Base-by-base conservation (phyloP, 441 rosid species). In the Pelargonium myrrhifolium region DNA sequence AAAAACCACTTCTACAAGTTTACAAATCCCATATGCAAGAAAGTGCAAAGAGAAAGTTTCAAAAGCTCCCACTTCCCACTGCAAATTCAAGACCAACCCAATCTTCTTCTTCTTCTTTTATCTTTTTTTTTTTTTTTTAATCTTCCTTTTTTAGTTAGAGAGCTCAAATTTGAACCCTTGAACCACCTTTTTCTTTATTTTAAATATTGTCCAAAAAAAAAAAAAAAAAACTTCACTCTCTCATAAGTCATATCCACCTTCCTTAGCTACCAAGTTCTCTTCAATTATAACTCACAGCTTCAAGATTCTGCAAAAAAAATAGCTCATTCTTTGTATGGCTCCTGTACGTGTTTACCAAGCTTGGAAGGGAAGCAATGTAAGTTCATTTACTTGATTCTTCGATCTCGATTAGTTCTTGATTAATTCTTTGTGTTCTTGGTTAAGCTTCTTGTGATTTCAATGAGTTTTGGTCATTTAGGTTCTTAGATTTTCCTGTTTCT, bases 351-450 rank as follows among this genome's bases (percentile, higher is more conserved):
- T 76, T 58, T 85, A 80, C 62, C 83, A 85, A 74, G 72, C 79
- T 72, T 83, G 89, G 89, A 83, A 78, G 74, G 89, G 87, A 66
- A 74, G 67, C 65, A 85, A 83, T 72, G 89, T 85, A 74, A 76
- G 86, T 28, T 69, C n/a, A n/a, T 53, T 62, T 8, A 42, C 47
- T 6, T 58, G 10, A 42, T 49, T 9, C 3, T 64, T 11, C n/a
- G n/a, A n/a, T n/a, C n/a, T n/a, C n/a, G n/a, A n/a, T n/a, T n/a
- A n/a, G n/a, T n/a, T n/a, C n/a, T 47, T 66, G 20, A 7, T 11
- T 15, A n/a, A n/a, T n/a, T 37, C 6, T 9, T 6, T 4, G 12
- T 3, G 11, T 58, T 18, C 10, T 18, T 15, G 61, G 45, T 65
- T 37, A 4, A 39, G 35, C 5, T 3, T 31, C 43, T 72, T 35